These are phyloP conservation scores for Omphalotus guepiniiformis DNA, from an alignment of 768 basidiomycete genomes.

Conservation along the genomic window DNA sequence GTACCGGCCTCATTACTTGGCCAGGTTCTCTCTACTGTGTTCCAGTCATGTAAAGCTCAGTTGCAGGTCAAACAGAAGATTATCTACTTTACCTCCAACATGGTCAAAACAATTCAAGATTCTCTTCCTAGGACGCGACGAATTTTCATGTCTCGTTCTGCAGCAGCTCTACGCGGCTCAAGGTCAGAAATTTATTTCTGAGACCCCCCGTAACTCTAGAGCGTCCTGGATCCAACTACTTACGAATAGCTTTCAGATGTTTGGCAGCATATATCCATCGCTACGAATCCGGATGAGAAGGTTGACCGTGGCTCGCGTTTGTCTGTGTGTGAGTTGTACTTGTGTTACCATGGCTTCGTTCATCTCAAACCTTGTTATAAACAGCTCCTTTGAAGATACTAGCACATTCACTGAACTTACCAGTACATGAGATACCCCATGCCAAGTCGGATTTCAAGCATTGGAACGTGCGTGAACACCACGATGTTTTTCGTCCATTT, in stretches of 20 bases:
- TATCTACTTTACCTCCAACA: neutral
- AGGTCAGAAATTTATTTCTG: conserved; percentile 39
- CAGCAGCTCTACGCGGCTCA: conserved; percentile 54
- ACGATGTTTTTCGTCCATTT: neutral
- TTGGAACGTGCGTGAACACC: conserved; percentile 53
- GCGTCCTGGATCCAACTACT: conserved; percentile 11
- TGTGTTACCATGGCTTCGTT: neutral
- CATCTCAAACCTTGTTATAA: conserved; percentile 8
- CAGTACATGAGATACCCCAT: conserved; percentile 58
- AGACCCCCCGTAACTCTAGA: conserved; percentile 9
- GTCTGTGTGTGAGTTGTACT: conserved; percentile 47
- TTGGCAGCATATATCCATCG: conserved; percentile 65
- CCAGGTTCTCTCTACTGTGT: too few species aligned
- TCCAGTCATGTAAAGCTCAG: neutral
- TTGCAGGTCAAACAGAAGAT: too few species aligned
- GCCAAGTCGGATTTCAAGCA: conserved; percentile 53
- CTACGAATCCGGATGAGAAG: conserved; percentile 66
- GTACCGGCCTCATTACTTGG: too few species aligned
- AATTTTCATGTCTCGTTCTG: conserved; percentile 78
- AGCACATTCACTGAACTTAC: conserved; percentile 48
- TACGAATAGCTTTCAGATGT: conserved; percentile 49
- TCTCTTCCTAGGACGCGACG: conserved; percentile 85
- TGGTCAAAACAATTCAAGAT: conserved; percentile 52
- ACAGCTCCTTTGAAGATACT: conserved; percentile 69
- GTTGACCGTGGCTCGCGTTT: conserved; percentile 57